These are phyloP conservation scores for Rehmannia glutinosa DNA, from an alignment of 257 asterid species.

Conservation along the genomic window DNA sequence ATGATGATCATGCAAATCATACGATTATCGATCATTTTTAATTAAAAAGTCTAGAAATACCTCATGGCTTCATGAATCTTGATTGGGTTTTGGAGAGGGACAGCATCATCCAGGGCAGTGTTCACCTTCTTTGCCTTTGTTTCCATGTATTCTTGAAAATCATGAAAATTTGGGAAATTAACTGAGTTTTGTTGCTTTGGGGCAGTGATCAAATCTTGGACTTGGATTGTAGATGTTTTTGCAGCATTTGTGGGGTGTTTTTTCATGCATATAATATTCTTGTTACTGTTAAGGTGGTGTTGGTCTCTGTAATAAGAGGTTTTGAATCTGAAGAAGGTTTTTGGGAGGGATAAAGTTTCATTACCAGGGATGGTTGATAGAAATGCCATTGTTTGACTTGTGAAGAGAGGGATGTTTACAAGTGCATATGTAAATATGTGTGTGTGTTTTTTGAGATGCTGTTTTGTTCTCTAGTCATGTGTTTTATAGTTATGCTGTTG, in stretches of 20 bases:
- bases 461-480: slow-evolving; percentile 24
- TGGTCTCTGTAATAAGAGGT: not conserved
- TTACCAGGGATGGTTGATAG: slow-evolving; percentile 19
- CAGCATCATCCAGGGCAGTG: slow-evolving; percentile 50
- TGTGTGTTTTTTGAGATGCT: slow-evolving; percentile 26
- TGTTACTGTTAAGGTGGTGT: not conserved
- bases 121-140: slow-evolving; percentile 38
- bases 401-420: not conserved
- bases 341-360: slow-evolving; percentile 22
- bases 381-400: slow-evolving; percentile 38
- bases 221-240: slow-evolving; percentile 17
- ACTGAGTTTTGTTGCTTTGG: not conserved
- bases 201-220: too few species aligned
- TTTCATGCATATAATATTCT: slow-evolving; percentile 17
- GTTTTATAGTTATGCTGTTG: not conserved
- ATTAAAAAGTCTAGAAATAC: slow-evolving; percentile 13
- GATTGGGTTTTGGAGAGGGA: slow-evolving; percentile 50
- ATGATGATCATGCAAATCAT: too few species aligned
- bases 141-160: slow-evolving; percentile 47
- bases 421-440: not conserved
- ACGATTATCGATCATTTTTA: too few species aligned
- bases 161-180: slow-evolving; percentile 37
- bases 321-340: slow-evolving; percentile 1
- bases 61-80: slow-evolving; percentile 66
- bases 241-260: slow-evolving; percentile 24